Evolutionary conservation across 1,139 yeast genomes (phyloP).

Genomic region (Protomyces macrosporus): DNA sequence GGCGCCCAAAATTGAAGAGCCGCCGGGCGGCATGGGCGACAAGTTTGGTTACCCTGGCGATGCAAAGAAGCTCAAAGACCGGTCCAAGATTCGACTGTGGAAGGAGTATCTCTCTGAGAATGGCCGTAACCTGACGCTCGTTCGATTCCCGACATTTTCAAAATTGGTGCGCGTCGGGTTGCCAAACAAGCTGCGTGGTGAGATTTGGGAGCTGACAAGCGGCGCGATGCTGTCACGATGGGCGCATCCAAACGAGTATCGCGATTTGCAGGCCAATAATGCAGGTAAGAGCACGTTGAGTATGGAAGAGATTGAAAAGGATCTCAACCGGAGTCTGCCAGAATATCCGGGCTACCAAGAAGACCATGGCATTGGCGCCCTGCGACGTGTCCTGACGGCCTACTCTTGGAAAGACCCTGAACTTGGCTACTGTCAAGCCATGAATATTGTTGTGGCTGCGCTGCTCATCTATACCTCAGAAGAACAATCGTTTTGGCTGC

Average conservation of each 20-base stretch:
- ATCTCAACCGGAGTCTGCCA: slow-evolving; percentile 85
- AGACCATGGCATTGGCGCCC: slow-evolving; percentile 73
- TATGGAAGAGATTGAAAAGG: slow-evolving; percentile 94
- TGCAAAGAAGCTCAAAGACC: slow-evolving; percentile 64
- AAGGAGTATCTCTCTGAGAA: slow-evolving; percentile 77
- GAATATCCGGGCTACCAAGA: slow-evolving; percentile 92
- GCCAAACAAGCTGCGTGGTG: slow-evolving; percentile 89
- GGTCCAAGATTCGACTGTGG: slow-evolving; percentile 87
- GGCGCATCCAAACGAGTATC: slow-evolving; percentile 58
- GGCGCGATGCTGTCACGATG: slow-evolving; percentile 78
- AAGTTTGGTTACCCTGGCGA: slow-evolving; percentile 76
- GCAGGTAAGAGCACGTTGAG: slow-evolving; percentile 68
- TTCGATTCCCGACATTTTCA: slow-evolving; percentile 71
- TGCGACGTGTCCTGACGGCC: slow-evolving; percentile 83
- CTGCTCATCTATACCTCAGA: slow-evolving; percentile 80
- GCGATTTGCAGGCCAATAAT: slow-evolving; percentile 53
- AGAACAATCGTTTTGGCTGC: slow-evolving; percentile 95
- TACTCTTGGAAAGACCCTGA: slow-evolving; percentile 97
- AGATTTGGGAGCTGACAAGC: slow-evolving; percentile 86
- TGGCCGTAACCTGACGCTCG: slow-evolving; percentile 75
- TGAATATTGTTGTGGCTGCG: slow-evolving; percentile 97
- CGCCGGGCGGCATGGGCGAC: slow-evolving; percentile 81
- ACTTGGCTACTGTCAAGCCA: slow-evolving; percentile 97
- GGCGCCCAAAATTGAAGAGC: slow-evolving; percentile 15
- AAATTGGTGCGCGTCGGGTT: slow-evolving; percentile 82